A percentile compares a stretch with the other conserved stretches of the same genome.
These are phyloP conservation scores for Colletotrichum sansevieriae DNA, from an alignment of 2,329 filamentous ascomycete genomes.

Conservation along the genomic window DNA sequence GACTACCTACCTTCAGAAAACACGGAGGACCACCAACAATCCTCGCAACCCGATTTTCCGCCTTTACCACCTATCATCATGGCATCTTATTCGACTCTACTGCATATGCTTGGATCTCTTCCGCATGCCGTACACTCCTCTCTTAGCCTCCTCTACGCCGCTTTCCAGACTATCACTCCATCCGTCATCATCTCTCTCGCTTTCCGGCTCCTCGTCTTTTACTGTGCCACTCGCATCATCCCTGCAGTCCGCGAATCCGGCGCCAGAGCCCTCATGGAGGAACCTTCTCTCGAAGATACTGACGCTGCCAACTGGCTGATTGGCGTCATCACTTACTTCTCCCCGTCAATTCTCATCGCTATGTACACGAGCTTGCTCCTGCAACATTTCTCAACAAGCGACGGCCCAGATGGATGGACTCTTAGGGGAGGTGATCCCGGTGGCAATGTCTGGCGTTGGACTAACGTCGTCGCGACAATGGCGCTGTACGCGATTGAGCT, in stretches of 20 bases:
- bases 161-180: constrained; percentile 94
- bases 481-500: constrained; percentile 90
- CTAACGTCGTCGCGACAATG: constrained; percentile 92
- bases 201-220: constrained; percentile 95
- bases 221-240: constrained; percentile 95
- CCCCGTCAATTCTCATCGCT: constrained; percentile 91
- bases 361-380: constrained; percentile 96
- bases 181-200: constrained; percentile 95
- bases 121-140: constrained; percentile 86
- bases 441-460: constrained; percentile 92
- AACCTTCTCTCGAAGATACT: constrained; percentile 86
- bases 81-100: constrained; percentile 94
- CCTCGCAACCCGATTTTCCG: constrained; percentile 86
- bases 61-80: constrained; percentile 98
- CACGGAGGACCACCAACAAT: constrained; percentile 62
- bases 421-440: constrained; percentile 85
- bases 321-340: constrained; percentile 92
- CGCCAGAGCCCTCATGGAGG: constrained; percentile 83
- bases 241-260: constrained; percentile 91
- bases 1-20: constrained; percentile 89
- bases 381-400: constrained; percentile 90
- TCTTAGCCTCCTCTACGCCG: constrained; percentile 88
- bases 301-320: constrained; percentile 86
- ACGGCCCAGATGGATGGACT: constrained; percentile 83
- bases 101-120: constrained; percentile 86